Evolutionary conservation across 202 grass and related monocot species (phyloP).

Genomic region (Hordeum pubiflorum): DNA sequence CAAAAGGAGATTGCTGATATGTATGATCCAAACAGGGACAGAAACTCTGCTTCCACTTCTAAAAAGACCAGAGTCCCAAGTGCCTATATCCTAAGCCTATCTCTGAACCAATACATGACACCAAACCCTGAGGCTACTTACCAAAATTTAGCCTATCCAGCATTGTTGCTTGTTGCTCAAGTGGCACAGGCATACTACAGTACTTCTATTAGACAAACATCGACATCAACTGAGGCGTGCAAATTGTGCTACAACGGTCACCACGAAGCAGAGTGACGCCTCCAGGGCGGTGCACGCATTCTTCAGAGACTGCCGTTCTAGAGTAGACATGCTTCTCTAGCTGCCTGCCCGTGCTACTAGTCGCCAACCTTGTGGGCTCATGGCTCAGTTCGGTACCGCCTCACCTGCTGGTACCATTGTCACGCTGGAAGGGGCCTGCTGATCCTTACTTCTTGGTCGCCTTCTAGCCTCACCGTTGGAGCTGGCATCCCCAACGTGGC

Average conservation of each 20-base stretch:
- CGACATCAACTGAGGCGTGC: neutral
- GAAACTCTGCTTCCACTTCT: neutral
- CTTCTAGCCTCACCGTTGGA: neutral
- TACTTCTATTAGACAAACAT: neutral
- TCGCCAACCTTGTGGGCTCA: neutral
- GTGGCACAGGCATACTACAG: neutral
- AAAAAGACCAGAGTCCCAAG: neutral
- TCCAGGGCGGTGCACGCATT: neutral
- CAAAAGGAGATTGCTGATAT: too few relatives aligned
- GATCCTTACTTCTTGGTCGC: conserved; percentile 20
- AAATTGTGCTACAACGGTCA: neutral
- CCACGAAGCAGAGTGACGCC: neutral
- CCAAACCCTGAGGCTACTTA: neutral
- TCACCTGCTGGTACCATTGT: neutral
- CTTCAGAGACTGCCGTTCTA: neutral
- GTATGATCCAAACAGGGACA: neutral
- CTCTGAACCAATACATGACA: neutral
- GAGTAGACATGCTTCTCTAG: neutral
- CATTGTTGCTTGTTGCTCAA: neutral
- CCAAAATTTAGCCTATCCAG: neutral
- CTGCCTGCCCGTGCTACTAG: neutral
- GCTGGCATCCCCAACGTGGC: neutral
- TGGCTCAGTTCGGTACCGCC: neutral
- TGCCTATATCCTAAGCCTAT: neutral
- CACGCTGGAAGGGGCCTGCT: conserved; percentile 8